These are phyloP conservation scores for Pontederia crassipes DNA, from an alignment of 176 grass and related monocot species.

Conservation along the genomic window DNA sequence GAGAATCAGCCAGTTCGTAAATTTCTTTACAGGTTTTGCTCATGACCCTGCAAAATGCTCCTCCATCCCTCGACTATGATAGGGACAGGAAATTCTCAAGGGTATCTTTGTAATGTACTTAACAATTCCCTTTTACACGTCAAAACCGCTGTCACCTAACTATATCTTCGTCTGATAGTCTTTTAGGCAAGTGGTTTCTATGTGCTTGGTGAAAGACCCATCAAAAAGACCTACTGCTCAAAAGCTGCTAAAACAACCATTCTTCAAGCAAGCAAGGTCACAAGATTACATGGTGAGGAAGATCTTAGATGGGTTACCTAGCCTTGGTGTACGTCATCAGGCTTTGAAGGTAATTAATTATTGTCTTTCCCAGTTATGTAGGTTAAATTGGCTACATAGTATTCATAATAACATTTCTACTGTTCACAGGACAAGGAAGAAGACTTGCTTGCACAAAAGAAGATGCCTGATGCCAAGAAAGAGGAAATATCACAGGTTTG, in stretches of 20 bases:
- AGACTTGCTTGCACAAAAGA: constrained; percentile 85
- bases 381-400: constrained; percentile 9
- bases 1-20: not conserved
- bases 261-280: constrained; percentile 93
- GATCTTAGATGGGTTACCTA: constrained; percentile 83
- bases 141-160: not conserved
- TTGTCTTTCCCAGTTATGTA: constrained; percentile 14
- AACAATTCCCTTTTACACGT: constrained; percentile 1
- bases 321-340: constrained; percentile 70
- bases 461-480: constrained; percentile 82
- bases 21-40: constrained; percentile 63
- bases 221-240: constrained; percentile 67
- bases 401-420: not conserved
- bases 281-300: constrained; percentile 66
- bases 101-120: constrained; percentile 39
- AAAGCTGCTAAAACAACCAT: constrained; percentile 77
- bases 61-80: constrained; percentile 77
- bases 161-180: constrained; percentile 33
- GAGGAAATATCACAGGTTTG: constrained; percentile 94
- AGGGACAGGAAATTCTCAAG: constrained; percentile 77
- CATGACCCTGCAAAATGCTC: constrained; percentile 93
- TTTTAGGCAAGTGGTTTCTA: constrained; percentile 85
- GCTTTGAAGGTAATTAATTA: constrained; percentile 61
- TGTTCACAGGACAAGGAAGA: constrained; percentile 76
- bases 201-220: constrained; percentile 95